phyloP scores from a whole-genome alignment of 768 basidiomycete species.

The Megacollybia marginata region DNA sequence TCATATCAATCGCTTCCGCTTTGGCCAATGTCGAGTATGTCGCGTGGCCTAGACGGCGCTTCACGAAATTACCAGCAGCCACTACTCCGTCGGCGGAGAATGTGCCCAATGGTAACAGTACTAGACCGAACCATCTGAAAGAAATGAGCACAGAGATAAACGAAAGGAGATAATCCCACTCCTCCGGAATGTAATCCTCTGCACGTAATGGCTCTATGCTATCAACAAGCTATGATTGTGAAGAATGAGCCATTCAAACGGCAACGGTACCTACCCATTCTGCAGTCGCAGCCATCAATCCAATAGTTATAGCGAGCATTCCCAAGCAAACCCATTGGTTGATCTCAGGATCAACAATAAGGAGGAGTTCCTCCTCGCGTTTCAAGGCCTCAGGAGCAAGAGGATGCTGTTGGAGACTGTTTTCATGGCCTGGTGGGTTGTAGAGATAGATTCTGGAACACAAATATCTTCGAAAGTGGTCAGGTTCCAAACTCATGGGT shows the following conservation, averaged over 20 bases:
- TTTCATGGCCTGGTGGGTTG: conserved; percentile 58
- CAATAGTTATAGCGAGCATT: conserved; percentile 45
- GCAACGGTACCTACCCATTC: conserved; percentile 48
- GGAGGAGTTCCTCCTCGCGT: conserved; percentile 28
- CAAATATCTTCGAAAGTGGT: conserved; percentile 40
- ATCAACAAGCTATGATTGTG: conserved; percentile 44
- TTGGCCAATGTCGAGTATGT: conserved; percentile 54
- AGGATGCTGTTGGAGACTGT: conserved; percentile 31
- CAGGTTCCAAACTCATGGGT: no score
- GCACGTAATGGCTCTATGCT: conserved; percentile 51
- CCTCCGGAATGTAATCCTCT: conserved; percentile 34
- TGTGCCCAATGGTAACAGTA: conserved; percentile 65
- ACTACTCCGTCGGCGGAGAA: conserved; percentile 67
- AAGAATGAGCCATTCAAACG: neutral
- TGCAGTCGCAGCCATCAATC: conserved; percentile 59
- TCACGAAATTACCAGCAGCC: conserved; percentile 31
- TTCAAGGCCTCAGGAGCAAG: conserved; percentile 38
- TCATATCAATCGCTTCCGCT: conserved; percentile 66
- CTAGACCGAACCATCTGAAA: conserved; percentile 65
- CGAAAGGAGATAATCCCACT: conserved; percentile 27
- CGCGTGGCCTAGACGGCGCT: conserved; percentile 28
- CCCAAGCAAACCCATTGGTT: conserved; percentile 58
- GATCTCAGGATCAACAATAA: conserved; percentile 40
- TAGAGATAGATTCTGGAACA: conserved; percentile 63
- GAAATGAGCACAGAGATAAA: neutral